Evolutionary conservation across 2,329 filamentous ascomycete genomes (phyloP).

Genomic region (Fusarium chaquense): DNA sequence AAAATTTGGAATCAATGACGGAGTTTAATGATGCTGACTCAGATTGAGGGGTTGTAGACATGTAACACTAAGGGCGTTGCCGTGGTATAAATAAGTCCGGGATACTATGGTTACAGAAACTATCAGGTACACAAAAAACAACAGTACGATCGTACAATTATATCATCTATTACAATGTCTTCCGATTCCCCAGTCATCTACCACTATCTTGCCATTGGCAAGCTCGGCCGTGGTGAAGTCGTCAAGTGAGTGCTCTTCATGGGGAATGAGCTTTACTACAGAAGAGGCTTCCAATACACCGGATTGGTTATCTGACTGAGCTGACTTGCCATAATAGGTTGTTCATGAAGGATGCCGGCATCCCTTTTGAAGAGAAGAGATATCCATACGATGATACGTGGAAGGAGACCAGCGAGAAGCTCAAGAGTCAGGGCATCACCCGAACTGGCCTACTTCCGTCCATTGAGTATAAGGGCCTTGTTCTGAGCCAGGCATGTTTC

Average conservation of each 20-base stretch:
- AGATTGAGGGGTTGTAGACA: background rate
- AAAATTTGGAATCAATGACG: background rate
- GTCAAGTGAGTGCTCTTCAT: constrained; percentile 32
- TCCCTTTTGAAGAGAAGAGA: constrained; percentile 33
- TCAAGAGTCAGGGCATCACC: constrained; percentile 45
- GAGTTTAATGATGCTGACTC: background rate
- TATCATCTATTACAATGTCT: background rate
- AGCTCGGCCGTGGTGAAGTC: constrained; percentile 48
- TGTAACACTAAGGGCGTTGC: constrained; percentile 19
- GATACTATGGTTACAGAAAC: too few relatives aligned
- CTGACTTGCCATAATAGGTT: constrained; percentile 6
- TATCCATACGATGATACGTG: constrained; percentile 34
- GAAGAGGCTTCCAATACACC: too few relatives aligned
- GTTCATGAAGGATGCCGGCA: constrained; percentile 35
- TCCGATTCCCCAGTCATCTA: constrained; percentile 27
- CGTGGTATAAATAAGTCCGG: background rate
- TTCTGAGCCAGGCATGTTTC: constrained; percentile 40
- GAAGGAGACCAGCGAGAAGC: constrained; percentile 41
- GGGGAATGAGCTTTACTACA: too few relatives aligned
- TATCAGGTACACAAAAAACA: background rate
- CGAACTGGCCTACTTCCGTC: constrained; percentile 52
- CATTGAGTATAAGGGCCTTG: constrained; percentile 52
- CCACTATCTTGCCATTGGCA: constrained; percentile 47
- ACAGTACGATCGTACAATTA: accelerated
- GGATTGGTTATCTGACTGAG: accelerated